Percentiles rank a stretch among this genome's conserved stretches.
Conservation (phyloP, 495 filamentous ascomycete species). For the Penicillium paxilli region DNA sequence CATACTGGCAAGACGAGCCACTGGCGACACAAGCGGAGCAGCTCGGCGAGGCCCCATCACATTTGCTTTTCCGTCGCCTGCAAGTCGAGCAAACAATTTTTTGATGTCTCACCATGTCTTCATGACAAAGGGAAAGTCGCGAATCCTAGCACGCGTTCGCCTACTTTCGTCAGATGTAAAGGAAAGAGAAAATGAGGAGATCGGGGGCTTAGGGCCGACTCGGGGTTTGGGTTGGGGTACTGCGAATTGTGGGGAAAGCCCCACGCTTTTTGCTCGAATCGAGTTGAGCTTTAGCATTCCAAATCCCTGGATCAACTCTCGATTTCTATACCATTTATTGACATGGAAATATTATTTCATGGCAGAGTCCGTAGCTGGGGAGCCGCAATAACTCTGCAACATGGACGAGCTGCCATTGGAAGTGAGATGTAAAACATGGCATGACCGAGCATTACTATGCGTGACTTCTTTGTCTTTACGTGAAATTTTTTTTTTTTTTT, state of each 20-base stretch:
- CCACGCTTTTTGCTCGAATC: too few species aligned
- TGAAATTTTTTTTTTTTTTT: too few species aligned
- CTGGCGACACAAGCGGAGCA: constrained; percentile 9
- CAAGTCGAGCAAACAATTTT: constrained; percentile 10
- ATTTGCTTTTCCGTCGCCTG: constrained; percentile 11
- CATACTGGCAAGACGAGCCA: constrained; percentile 10
- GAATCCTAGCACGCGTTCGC: background rate
- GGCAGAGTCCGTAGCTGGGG: too few species aligned
- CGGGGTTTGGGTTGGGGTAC: background rate
- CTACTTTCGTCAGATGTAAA: background rate
- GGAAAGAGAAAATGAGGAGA: background rate
- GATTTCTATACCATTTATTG: too few species aligned
- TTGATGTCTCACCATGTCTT: constrained; percentile 3
- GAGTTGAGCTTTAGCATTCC: too few species aligned
- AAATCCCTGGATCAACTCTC: too few species aligned
- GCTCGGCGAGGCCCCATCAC: constrained; percentile 6
- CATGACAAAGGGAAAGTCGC: background rate
- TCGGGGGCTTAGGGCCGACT: too few species aligned
- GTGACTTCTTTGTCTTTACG: background rate
- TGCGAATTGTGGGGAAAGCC: background rate
- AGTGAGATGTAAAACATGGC: background rate
- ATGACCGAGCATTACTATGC: background rate
- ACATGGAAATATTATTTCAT: too few species aligned
- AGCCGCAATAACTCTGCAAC: too few species aligned
- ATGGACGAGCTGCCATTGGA: too few species aligned